Conservation (phyloP, 495 filamentous ascomycete genomes). For the Tuber magnatum region DNA sequence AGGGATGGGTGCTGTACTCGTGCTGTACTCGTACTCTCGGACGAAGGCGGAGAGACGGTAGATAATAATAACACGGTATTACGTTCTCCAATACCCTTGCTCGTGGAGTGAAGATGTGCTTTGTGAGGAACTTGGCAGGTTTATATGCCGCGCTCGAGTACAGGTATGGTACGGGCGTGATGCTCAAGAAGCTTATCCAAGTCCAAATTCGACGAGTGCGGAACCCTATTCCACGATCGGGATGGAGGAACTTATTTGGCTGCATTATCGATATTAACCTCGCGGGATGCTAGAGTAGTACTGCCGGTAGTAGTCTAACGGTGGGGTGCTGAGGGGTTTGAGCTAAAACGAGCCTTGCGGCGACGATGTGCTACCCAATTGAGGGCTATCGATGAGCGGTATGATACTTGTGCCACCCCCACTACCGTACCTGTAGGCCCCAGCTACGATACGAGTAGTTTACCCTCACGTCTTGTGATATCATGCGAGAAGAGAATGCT, state of each 20-base stretch:
- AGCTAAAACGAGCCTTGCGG: background rate
- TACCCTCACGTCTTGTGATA: background rate
- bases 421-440: background rate
- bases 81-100: background rate
- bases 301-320: background rate
- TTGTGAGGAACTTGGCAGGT: background rate
- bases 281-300: too few species aligned
- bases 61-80: background rate
- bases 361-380: background rate
- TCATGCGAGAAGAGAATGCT: too few species aligned
- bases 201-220: background rate
- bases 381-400: background rate
- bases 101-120: background rate
- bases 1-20: background rate
- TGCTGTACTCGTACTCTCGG: background rate
- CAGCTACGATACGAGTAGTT: background rate
- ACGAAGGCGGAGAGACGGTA: background rate
- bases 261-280: too few species aligned
- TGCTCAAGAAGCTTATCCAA: background rate
- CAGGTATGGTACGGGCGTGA: too few species aligned
- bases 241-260: background rate
- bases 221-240: background rate
- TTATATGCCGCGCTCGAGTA: background rate
- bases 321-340: background rate
- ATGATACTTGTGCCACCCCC: too few species aligned